Base-by-base conservation (phyloP, 768 basidiomycete species). In the Trametes villosa region DNA sequence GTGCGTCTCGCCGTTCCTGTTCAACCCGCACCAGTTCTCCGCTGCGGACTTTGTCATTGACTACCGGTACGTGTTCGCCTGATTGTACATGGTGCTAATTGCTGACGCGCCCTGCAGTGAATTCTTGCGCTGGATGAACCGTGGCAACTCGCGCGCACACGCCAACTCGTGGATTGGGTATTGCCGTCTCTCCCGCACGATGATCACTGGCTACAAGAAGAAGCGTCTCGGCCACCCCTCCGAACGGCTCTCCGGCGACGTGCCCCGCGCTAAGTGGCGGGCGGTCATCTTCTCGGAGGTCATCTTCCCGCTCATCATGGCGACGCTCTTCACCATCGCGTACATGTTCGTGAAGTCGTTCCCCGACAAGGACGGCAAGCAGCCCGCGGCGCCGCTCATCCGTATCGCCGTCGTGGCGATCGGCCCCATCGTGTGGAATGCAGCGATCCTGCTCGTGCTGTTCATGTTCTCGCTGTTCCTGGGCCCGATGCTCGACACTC, bases 161-260 rank as follows among this genome's bases (percentile, higher is more conserved):
- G 91, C 85, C 68, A 99, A 98, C 74, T 97, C 96, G 5, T 99
- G 97, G 97, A 96, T 98, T 66, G 96, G 97, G 0, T 99, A 98
- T 75, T 99, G 97, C 74, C 92, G 97, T 53, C 80, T 99, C 46
- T 94, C 94, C n/a, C 83, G 97, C 52, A 99, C 97, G 18, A 91
- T 94, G 86, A 96, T 99, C 71, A 99, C 97, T 18, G 97, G 97
- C n/a, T 99, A 95, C 86, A 98, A 98, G 85, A 93, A 92, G 81
- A 98, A 98, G 83, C 86, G 87, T 66, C 86, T 99, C 7, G 97
- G 97, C 22, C 91, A 94, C 70, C 97, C 97, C 2, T 98, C 96
- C 0, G 96, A 98, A 76, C 98, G 97, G 76, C 82, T 98, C 27
- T 96, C 96, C 6, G 91, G 91, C 53, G 97, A 98, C 72, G 89